A percentile compares a stretch with the other conserved stretches of the same genome.
phyloP scores from a whole-genome alignment of 345 rosid genomes.

The Hirschfeldia incana region DNA sequence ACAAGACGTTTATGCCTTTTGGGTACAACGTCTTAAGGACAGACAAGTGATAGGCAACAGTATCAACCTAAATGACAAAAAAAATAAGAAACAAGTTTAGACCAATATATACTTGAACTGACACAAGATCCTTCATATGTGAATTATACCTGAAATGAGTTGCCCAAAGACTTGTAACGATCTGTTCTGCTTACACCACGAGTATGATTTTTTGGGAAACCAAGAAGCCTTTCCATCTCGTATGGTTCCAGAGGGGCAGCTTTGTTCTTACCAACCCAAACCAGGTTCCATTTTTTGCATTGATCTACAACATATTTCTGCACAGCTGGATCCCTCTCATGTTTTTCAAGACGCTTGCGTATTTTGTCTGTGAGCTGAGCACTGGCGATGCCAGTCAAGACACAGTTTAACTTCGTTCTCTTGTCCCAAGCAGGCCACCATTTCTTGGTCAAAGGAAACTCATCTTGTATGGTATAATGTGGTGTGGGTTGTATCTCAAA shows the following conservation, averaged over 20 bases:
- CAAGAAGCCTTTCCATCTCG: slow-evolving; percentile 48
- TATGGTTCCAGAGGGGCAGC: slow-evolving; percentile 62
- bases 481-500: slow-evolving; percentile 34
- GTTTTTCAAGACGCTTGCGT: slow-evolving; percentile 18
- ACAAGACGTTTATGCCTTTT: slow-evolving; percentile 30
- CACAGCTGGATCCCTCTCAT: slow-evolving; percentile 19
- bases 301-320: not conserved
- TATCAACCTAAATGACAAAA: slow-evolving; percentile 12
- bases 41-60: slow-evolving; percentile 12
- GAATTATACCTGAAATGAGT: slow-evolving; percentile 33
- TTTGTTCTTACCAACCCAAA: slow-evolving; percentile 44
- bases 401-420: slow-evolving; percentile 26
- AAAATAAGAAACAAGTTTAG: not conserved
- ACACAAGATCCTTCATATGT: not conserved
- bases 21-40: slow-evolving; percentile 9
- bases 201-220: slow-evolving; percentile 41
- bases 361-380: slow-evolving; percentile 26
- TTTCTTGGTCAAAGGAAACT: slow-evolving; percentile 15
- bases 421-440: slow-evolving; percentile 88
- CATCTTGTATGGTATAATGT: slow-evolving; percentile 28
- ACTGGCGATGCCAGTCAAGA: slow-evolving; percentile 12
- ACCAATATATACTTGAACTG: not conserved
- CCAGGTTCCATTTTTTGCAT: slow-evolving; percentile 38
- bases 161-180: slow-evolving; percentile 20
- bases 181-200: slow-evolving; percentile 18